Conservation (phyloP, 2,329 filamentous ascomycete genomes). For the Scytalidium sp. region DNA sequence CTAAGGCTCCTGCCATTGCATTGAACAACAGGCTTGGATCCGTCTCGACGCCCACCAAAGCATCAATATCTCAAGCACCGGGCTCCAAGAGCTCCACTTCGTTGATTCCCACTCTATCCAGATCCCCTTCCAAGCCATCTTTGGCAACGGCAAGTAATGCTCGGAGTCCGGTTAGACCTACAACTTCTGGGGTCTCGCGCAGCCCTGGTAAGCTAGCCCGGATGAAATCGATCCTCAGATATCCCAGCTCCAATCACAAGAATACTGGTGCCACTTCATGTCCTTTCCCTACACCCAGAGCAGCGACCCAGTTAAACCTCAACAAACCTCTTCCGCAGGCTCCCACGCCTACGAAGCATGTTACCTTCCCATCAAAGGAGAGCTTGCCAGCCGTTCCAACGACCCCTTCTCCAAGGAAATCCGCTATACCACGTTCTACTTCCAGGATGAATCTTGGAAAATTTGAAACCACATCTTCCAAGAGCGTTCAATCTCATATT, state of each 20-base stretch:
- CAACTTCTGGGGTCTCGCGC: conserved; percentile 15
- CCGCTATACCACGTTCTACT: conserved; percentile 40
- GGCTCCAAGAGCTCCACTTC: conserved; percentile 52
- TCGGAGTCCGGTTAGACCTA: conserved; percentile 25
- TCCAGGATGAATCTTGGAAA: conserved; percentile 33
- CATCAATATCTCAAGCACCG: conserved; percentile 62
- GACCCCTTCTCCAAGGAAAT: conserved; percentile 56
- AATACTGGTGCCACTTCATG: conserved; percentile 15
- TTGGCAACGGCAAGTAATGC: conserved; percentile 47
- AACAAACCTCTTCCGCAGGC: conserved; percentile 51
- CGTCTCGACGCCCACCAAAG: conserved; percentile 75
- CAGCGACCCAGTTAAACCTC: conserved; percentile 45
- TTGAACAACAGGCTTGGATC: conserved; percentile 42
- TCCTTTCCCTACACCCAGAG: conserved; percentile 27
- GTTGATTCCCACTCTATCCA: conserved; percentile 43
- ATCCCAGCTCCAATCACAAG: conserved; percentile 21
- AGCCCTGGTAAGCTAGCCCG: conserved; percentile 36
- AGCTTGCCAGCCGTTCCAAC: conserved; percentile 39
- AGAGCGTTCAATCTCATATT: conserved; percentile 49
- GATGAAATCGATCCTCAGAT: conserved; percentile 56
- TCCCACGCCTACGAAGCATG: conserved; percentile 71
- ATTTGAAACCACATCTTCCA: conserved; percentile 30
- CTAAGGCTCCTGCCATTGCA: conserved; percentile 46
- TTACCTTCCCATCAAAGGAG: conserved; percentile 70
- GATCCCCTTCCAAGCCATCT: conserved; percentile 51